Conservation (phyloP, 306 rosid genomes). For the Quercus rubra region DNA sequence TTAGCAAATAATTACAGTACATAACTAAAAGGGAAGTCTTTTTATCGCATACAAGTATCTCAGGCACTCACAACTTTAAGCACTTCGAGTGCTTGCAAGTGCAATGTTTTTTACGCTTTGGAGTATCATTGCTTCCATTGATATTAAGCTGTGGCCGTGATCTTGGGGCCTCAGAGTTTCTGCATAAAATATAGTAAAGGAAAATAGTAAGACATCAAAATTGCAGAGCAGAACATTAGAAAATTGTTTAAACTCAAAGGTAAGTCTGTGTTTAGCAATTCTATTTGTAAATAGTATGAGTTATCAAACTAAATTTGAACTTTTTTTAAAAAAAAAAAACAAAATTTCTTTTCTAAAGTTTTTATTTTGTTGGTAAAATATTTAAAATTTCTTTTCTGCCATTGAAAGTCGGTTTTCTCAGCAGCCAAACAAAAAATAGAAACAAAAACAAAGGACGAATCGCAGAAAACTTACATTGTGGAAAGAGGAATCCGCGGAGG, state of each 20-base stretch:
- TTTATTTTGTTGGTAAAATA: neutral
- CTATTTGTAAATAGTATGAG: neutral
- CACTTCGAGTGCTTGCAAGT: slow-evolving; percentile 92
- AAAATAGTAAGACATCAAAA: neutral
- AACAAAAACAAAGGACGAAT: neutral
- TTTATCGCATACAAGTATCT: neutral
- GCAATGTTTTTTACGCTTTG: slow-evolving; percentile 93
- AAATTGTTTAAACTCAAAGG: slow-evolving; percentile 49
- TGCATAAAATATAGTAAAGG: slow-evolving; percentile 23
- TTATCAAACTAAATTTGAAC: neutral
- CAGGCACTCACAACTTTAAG: slow-evolving; percentile 76
- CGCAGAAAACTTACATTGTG: slow-evolving; percentile 34
- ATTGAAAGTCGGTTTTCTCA: neutral
- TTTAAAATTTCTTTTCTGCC: neutral
- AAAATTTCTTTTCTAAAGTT: neutral
- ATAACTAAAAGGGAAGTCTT: neutral
- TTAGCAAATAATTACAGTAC: neutral
- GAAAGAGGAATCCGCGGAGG: slow-evolving; percentile 37
- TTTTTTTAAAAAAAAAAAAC: neutral
- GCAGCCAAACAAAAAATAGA: neutral
- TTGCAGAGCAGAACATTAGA: slow-evolving; percentile 10
- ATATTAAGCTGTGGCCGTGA: slow-evolving; percentile 63
- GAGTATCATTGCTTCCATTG: slow-evolving; percentile 73
- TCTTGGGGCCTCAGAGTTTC: slow-evolving; percentile 88
- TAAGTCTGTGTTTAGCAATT: neutral